Evolutionary conservation across 176 grass and related monocot genomes (phyloP).

Genomic region (Carex pumila): DNA sequence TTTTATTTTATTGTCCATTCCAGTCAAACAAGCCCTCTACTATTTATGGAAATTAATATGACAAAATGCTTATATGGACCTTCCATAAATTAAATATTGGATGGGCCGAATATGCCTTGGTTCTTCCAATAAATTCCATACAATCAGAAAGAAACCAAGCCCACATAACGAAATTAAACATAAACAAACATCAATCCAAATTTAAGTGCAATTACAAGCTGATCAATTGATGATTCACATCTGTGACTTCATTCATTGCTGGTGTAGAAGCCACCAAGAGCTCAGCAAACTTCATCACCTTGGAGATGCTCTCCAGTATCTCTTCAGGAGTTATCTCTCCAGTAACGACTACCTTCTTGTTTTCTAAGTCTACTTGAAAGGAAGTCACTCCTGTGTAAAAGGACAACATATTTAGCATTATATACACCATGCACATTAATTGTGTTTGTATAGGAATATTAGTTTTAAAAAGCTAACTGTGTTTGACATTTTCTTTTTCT

Average conservation of each 20-base stretch:
- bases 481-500: neutral
- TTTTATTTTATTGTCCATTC: too few relatives aligned
- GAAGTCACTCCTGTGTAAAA: slow-evolving; percentile 57
- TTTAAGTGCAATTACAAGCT: neutral
- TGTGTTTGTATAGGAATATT: neutral
- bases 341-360: slow-evolving; percentile 64
- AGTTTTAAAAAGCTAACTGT: neutral
- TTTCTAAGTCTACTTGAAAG: slow-evolving; percentile 59
- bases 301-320: slow-evolving; percentile 60
- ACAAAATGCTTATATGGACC: neutral
- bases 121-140: neutral
- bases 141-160: neutral
- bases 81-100: neutral
- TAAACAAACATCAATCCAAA: neutral
- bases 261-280: slow-evolving; percentile 32
- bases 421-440: neutral
- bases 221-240: neutral
- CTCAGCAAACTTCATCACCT: slow-evolving; percentile 68
- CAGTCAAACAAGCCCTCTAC: too few relatives aligned
- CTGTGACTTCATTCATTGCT: neutral
- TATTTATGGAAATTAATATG: too few relatives aligned
- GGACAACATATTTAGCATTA: neutral
- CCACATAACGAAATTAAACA: neutral
- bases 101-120: neutral
- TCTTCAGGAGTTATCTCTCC: slow-evolving; percentile 53